Conservation (phyloP, 2,329 filamentous ascomycete species). For the Colletotrichum limetticola region DNA sequence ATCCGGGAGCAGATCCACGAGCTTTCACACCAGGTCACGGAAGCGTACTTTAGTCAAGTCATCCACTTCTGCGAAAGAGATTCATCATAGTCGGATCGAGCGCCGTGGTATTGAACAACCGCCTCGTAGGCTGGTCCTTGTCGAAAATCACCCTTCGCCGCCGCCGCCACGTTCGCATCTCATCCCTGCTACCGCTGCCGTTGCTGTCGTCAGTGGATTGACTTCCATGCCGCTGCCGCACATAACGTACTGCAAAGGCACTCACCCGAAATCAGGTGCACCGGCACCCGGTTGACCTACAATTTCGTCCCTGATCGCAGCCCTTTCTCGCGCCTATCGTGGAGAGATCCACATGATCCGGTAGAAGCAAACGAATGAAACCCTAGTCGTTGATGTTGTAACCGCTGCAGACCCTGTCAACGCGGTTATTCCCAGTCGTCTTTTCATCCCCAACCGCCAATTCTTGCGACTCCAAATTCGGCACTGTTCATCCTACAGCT, state of each 20-base stretch:
- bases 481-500: slow-evolving; percentile 51
- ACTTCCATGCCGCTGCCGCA: background rate
- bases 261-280: slow-evolving; percentile 5
- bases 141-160: slow-evolving; percentile 10
- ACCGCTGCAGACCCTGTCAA: slow-evolving; percentile 45
- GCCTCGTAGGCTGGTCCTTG: slow-evolving; percentile 7
- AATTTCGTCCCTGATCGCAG: slow-evolving; percentile 1
- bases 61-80: background rate
- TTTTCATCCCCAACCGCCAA: slow-evolving; percentile 37
- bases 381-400: slow-evolving; percentile 45
- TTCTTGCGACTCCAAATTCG: slow-evolving; percentile 40
- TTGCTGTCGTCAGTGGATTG: background rate
- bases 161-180: slow-evolving; percentile 10
- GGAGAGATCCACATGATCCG: slow-evolving; percentile 36
- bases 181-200: slow-evolving; percentile 12
- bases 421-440: slow-evolving; percentile 30
- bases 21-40: background rate
- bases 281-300: background rate
- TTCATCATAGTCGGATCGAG: slow-evolving; percentile 5
- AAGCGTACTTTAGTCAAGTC: background rate
- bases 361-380: slow-evolving; percentile 51
- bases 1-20: background rate
- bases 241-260: background rate
- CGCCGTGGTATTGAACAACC: slow-evolving; percentile 1
- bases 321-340: slow-evolving; percentile 35